phyloP scores from a whole-genome alignment of 2,329 filamentous ascomycete genomes.

The Aspergillus hortae region DNA sequence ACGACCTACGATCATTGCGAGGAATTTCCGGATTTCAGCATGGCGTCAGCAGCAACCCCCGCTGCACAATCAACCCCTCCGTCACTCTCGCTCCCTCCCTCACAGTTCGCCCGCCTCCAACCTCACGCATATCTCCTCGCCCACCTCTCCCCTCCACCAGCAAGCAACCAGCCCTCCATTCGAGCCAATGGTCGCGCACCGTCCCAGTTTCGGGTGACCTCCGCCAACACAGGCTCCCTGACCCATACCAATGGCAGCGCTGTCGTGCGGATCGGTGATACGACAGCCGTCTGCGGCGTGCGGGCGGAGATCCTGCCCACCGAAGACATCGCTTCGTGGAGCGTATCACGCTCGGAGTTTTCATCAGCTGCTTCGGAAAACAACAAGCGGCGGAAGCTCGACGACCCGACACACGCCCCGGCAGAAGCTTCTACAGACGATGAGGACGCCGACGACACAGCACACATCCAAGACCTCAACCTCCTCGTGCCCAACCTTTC shows the following conservation, averaged over 20 bases:
- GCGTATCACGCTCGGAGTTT: constrained; percentile 30
- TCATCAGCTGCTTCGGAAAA: constrained; percentile 28
- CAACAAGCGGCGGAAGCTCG: constrained; percentile 29
- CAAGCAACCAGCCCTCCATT: constrained; percentile 52
- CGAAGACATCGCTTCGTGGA: constrained; percentile 63
- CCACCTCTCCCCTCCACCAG: constrained; percentile 65
- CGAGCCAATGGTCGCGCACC: constrained; percentile 80
- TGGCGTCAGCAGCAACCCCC: constrained; percentile 21
- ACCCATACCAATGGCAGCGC: constrained; percentile 88
- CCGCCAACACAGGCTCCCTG: constrained; percentile 76
- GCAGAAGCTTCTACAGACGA: constrained; percentile 13
- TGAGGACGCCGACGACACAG: constrained; percentile 43
- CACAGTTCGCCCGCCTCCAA: constrained; percentile 76
- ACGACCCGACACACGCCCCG: constrained; percentile 11
- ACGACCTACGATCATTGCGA: neutral
- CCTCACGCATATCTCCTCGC: constrained; percentile 86
- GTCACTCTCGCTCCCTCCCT: constrained; percentile 61
- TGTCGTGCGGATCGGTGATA: constrained; percentile 83
- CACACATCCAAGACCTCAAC: constrained; percentile 51
- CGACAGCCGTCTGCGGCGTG: constrained; percentile 90
- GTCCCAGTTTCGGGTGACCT: constrained; percentile 65
- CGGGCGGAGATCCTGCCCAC: constrained; percentile 79
- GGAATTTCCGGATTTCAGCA: constrained; percentile 9
- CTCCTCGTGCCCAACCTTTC: constrained; percentile 92
- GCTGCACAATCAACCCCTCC: constrained; percentile 25